A percentile compares a stretch with the other conserved stretches of the same genome.
Evolutionary conservation across 257 asterid genomes (phyloP).

Genomic region (Cinchona pubescens): DNA sequence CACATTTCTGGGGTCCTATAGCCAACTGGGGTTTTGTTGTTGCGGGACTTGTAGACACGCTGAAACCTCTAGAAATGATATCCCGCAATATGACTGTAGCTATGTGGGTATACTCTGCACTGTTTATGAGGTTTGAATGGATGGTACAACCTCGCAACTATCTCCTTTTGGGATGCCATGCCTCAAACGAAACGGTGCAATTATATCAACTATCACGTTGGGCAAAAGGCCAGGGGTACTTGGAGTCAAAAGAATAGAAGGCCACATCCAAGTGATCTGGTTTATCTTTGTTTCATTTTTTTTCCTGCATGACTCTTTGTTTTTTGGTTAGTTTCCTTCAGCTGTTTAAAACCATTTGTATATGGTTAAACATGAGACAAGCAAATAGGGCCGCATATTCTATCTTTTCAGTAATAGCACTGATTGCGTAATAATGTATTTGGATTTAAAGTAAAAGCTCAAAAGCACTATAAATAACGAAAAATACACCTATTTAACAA

Average conservation of each 20-base stretch:
- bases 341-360: background rate
- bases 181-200: slow-evolving; percentile 86
- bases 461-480: too few relatives aligned
- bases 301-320: background rate
- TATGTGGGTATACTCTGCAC: slow-evolving; percentile 86
- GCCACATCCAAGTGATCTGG: slow-evolving; percentile 20
- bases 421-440: background rate
- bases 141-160: slow-evolving; percentile 97
- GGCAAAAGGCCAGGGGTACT: slow-evolving; percentile 85
- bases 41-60: slow-evolving; percentile 76
- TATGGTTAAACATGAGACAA: background rate
- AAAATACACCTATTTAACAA: too few relatives aligned
- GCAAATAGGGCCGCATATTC: background rate
- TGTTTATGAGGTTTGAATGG: slow-evolving; percentile 99
- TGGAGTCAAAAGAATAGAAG: slow-evolving; percentile 51
- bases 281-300: background rate
- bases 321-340: background rate
- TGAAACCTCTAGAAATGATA: slow-evolving; percentile 94
- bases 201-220: slow-evolving; percentile 82
- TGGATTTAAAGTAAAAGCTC: background rate
- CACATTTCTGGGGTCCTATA: slow-evolving; percentile 49
- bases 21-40: slow-evolving; percentile 50
- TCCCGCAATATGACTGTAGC: slow-evolving; percentile 96
- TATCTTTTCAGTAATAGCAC: background rate
- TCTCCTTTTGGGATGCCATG: slow-evolving; percentile 82